Evolutionary conservation across 2,329 filamentous ascomycete genomes (phyloP).

Genomic region (Aspergillus tanneri): DNA sequence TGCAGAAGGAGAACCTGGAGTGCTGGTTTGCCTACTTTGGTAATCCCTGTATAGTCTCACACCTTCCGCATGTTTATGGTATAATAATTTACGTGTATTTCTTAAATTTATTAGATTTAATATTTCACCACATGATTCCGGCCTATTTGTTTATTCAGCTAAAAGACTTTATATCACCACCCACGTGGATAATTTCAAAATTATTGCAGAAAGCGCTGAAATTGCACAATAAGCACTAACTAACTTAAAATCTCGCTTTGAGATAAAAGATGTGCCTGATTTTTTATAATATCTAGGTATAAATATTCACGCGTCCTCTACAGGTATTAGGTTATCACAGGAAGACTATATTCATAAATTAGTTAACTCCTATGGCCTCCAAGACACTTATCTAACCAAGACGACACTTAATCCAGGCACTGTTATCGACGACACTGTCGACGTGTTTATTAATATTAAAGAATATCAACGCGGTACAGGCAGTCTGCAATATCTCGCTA

Average conservation of each 20-base stretch:
- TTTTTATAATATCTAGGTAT: constrained; percentile 1
- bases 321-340: constrained; percentile 1
- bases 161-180: not conserved
- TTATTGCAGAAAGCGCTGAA: not conserved
- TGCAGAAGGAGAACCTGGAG: constrained; percentile 1
- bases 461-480: not conserved
- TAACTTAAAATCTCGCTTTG: not conserved
- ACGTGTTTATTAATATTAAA: not conserved
- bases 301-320: not conserved
- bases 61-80: not conserved
- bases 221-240: not conserved
- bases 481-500: not conserved
- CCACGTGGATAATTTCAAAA: constrained; percentile 2
- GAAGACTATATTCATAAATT: not conserved
- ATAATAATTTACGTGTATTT: not conserved
- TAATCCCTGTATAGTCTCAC: constrained; percentile 1
- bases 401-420: not conserved
- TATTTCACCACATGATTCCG: not conserved
- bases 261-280: constrained; percentile 1
- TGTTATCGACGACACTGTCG: not conserved
- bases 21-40: not conserved
- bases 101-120: not conserved
- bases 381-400: not conserved
- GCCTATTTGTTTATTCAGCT: not conserved
- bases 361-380: not conserved